phyloP scores from a whole-genome alignment of 305 asterid species.

The Petunia hybrid region DNA sequence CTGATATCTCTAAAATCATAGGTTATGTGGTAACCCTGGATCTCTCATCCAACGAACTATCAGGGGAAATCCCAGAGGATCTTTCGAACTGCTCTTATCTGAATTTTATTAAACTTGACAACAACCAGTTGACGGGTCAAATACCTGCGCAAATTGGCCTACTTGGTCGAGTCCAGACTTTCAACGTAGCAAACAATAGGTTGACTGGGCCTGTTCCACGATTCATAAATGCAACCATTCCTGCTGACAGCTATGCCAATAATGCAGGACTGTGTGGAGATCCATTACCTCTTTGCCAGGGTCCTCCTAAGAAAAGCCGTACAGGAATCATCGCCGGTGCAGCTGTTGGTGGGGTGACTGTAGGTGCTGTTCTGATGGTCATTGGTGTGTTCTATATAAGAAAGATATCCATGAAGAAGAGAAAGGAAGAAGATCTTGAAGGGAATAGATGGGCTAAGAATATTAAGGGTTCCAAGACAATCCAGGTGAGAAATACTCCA shows the following conservation, averaged over 20 bases:
- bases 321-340: constrained; percentile 36
- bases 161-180: constrained; percentile 35
- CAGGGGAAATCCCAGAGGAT: constrained; percentile 43
- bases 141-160: constrained; percentile 40
- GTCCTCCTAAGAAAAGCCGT: not conserved
- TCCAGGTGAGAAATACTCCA: constrained; percentile 31
- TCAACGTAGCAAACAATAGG: constrained; percentile 42
- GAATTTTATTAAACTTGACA: constrained; percentile 37
- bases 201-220: constrained; percentile 44
- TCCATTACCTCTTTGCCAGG: constrained; percentile 33
- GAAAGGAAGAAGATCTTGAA: constrained; percentile 51
- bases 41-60: constrained; percentile 46
- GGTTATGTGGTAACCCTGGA: constrained; percentile 31
- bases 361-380: constrained; percentile 29
- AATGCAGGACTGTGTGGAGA: constrained; percentile 50
- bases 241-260: constrained; percentile 32
- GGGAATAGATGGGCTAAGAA: constrained; percentile 61
- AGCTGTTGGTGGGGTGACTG: constrained; percentile 39
- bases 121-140: constrained; percentile 42
- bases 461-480: constrained; percentile 45
- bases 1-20: constrained; percentile 34
- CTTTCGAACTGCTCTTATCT: constrained; percentile 40
- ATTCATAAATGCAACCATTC: not conserved
- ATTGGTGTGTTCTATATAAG: not conserved
- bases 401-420: constrained; percentile 35